Conservation (phyloP, 495 filamentous ascomycete species). For the Xanthoparmelia taractica region DNA sequence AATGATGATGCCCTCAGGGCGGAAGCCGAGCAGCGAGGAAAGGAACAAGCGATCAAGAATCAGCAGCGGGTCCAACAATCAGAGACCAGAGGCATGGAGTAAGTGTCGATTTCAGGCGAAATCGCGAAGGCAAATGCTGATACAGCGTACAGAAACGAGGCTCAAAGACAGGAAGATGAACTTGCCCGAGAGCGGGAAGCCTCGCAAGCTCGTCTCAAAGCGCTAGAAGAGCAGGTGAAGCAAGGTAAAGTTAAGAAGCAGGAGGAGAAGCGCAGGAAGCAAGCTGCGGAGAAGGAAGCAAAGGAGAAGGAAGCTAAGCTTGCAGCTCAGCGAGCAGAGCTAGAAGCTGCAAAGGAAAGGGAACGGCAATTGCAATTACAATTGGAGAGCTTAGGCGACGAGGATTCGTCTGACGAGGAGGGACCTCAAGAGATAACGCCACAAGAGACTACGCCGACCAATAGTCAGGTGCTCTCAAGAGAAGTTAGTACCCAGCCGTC, state of each 20-base stretch:
- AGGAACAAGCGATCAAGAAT: constrained; percentile 52
- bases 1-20: constrained; percentile 50
- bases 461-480: constrained; percentile 48
- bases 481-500: constrained; percentile 42
- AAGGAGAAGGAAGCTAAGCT: constrained; percentile 84
- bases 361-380: constrained; percentile 83
- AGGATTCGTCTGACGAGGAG: constrained; percentile 81
- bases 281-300: constrained; percentile 76
- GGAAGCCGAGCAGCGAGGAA: constrained; percentile 42
- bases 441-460: constrained; percentile 72
- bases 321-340: constrained; percentile 79
- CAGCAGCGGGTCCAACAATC: constrained; percentile 75
- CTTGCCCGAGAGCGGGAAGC: constrained; percentile 71
- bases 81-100: constrained; percentile 75
- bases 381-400: constrained; percentile 71
- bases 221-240: constrained; percentile 86
- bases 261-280: constrained; percentile 85
- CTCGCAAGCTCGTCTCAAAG: constrained; percentile 71
- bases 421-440: constrained; percentile 73
- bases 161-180: constrained; percentile 67
- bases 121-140: background rate
- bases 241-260: constrained; percentile 95
- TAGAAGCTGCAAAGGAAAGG: constrained; percentile 81
- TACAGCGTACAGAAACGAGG: constrained; percentile 55
- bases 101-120: constrained; percentile 39